Conservation (phyloP, 768 basidiomycete genomes). For the Asterophora lycoperdoides region DNA sequence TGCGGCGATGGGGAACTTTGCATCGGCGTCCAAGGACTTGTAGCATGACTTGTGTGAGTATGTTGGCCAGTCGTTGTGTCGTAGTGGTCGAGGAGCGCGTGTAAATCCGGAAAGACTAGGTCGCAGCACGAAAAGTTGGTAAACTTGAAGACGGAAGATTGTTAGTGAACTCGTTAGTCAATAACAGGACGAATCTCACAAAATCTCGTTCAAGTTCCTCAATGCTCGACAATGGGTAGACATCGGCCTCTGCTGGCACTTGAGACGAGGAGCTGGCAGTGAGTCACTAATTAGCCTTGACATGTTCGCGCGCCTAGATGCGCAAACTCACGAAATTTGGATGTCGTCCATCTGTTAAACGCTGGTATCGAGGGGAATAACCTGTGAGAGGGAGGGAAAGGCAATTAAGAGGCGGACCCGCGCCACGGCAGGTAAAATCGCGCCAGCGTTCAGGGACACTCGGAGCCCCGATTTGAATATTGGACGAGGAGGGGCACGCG, state of each 20-base stretch:
- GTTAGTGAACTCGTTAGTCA: neutral
- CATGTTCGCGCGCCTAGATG: too few species aligned
- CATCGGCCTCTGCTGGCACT: conserved; percentile 3
- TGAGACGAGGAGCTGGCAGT: neutral
- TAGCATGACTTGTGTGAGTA: neutral
- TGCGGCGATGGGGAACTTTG: conserved; percentile 3
- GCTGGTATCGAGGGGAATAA: neutral
- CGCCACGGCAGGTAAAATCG: conserved; percentile 11
- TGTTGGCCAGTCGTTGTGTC: conserved; percentile 17
- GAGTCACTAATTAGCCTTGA: neutral
- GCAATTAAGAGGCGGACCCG: conserved; percentile 2
- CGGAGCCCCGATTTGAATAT: neutral
- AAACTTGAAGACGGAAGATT: conserved; percentile 9
- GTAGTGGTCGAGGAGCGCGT: conserved; percentile 44
- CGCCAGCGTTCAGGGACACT: conserved; percentile 10
- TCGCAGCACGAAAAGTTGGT: conserved; percentile 44
- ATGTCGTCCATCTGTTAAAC: conserved; percentile 2
- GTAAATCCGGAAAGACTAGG: conserved; percentile 37
- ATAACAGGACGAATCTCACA: conserved; percentile 8
- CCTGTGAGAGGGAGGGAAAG: neutral
- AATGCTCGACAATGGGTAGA: conserved; percentile 8
- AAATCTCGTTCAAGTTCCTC: conserved; percentile 17
- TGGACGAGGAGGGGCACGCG: neutral
- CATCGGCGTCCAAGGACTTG: neutral
- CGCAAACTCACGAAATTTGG: conserved; percentile 5